These are phyloP conservation scores for Circinella umbellata DNA, from an alignment of 371 early-diverging fungal species.

Conservation along the genomic window DNA sequence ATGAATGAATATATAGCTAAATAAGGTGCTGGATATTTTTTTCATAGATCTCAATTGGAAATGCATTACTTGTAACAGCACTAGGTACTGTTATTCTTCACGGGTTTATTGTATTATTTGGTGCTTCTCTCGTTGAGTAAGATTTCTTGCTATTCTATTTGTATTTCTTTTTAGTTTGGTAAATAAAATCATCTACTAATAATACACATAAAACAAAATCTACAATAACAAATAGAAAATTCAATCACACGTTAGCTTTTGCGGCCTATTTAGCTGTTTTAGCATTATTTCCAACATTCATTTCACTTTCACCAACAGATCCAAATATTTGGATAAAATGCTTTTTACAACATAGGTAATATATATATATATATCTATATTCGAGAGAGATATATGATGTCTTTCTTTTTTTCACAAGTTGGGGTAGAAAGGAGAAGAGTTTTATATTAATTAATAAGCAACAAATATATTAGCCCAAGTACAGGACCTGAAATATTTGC, in stretches of 20 bases:
- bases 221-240: constrained; percentile 24
- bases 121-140: constrained; percentile 49
- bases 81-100: constrained; percentile 31
- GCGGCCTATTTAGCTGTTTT: constrained; percentile 46
- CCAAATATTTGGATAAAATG: constrained; percentile 37
- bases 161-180: too few species aligned
- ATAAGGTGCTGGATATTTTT: too few species aligned
- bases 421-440: too few species aligned
- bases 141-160: not conserved
- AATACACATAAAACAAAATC: not conserved
- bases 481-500: constrained; percentile 48
- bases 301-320: constrained; percentile 24
- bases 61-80: constrained; percentile 27
- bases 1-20: constrained; percentile 4
- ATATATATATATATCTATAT: too few species aligned
- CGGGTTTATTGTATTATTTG: constrained; percentile 45
- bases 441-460: not conserved
- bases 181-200: too few species aligned
- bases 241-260: constrained; percentile 43
- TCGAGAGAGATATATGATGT: too few species aligned
- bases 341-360: constrained; percentile 50
- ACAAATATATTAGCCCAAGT: constrained; percentile 31
- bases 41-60: constrained; percentile 33
- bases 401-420: not conserved
- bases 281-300: constrained; percentile 40